Base-by-base conservation (phyloP, 805 yeast species). In the Candida ascalaphidarum region DNA sequence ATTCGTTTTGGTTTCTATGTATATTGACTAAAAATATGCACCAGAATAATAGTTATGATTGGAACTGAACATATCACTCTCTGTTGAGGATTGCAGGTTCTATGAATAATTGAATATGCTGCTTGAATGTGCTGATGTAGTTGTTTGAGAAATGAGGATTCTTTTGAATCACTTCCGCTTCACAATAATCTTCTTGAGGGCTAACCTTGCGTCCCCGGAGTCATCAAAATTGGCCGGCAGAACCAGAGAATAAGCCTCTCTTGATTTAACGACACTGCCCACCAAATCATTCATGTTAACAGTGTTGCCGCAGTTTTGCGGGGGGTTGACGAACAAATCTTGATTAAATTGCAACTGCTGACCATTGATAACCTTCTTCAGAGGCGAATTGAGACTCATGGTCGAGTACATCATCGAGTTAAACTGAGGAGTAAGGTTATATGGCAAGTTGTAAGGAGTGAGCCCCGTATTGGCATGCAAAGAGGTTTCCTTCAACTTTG, bases 371-470 rank as follows among this genome's bases (percentile, higher is more conserved):
- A 31, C 21, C 27, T 40, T 48, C 28, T 44, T 38, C 34, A 23
- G 40, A 4, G 64, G 65, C 11, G 60, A 51, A 34, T 49, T 50
- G 34, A 50, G 30, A 32, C 35, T 48, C 52, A 54, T 49, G 44
- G 54, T 47, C 15, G 58, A 47, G 37, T 57, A 50, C 62, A 60
- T 59, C 50, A 59, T 45, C 10, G 61, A 43, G 40, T 57, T 58
- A 46, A 59, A 55, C 34, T 55, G 64, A 5, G 66, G 65, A 11
- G 65, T 60, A 31, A 58, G 47, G 38, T 54, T 58, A 40, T 47
- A 55, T 2, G 46, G 37, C 33, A 51, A 35, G 22, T 22, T 16
- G 22, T 19, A 9, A 4, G 61, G 61, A 2, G 61, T 55, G 21
- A 53, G 42, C 4, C 61, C 61, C 11, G 53, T 48, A 11, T 44